Base-by-base conservation (phyloP, 371 early-diverging fungal species). In the Lichtheimia corymbifera region DNA sequence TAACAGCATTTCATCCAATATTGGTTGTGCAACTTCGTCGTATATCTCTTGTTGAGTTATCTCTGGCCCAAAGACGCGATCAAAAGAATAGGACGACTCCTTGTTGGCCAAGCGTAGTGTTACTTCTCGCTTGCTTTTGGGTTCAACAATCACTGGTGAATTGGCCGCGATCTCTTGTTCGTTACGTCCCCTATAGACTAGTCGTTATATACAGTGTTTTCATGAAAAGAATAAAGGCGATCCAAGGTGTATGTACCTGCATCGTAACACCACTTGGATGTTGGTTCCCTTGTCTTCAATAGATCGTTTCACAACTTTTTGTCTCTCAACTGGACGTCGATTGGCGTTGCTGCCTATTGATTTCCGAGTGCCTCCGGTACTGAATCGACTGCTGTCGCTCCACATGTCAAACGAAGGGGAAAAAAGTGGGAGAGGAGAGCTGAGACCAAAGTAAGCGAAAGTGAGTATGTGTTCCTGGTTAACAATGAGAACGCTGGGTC, bases 31-130 rank as follows among this genome's bases (percentile, higher is more conserved):
- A 2, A 94, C 87, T 41, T 95, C 91, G 15, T 84, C 70, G 77
- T 91, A 98, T n/a, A 99, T 70, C 7, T 83, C 65, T 55, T 86
- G 78, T 74, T 99, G 99, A 15, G 83, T 81, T 3, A 92, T 83
- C 30, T 89, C 82, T 17, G 90, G 89, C 3, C 92, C 93, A 84
- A 96, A 97, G 12, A 98, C 95, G 25, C 84, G 88, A 79, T 98
- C 98, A 74, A 97, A 98, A 28, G 78, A 82, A 74, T 92, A 98
- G 1, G 85, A 79, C 15, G 40, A 25, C 22, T 56, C 57, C 50
- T 87, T 89, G 55, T 82, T 79, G 9, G 78, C 75, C 6, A 75
- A 66, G n/a, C 67, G 76, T 17, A 83, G 55, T 1, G 80, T 59
- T 11, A 76, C 66, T 13, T 80, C 67, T 14, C 71, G 64, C 4